phyloP scores from a whole-genome alignment of 2,329 filamentous ascomycete species.

The Neofusicoccum kwambonambiense region DNA sequence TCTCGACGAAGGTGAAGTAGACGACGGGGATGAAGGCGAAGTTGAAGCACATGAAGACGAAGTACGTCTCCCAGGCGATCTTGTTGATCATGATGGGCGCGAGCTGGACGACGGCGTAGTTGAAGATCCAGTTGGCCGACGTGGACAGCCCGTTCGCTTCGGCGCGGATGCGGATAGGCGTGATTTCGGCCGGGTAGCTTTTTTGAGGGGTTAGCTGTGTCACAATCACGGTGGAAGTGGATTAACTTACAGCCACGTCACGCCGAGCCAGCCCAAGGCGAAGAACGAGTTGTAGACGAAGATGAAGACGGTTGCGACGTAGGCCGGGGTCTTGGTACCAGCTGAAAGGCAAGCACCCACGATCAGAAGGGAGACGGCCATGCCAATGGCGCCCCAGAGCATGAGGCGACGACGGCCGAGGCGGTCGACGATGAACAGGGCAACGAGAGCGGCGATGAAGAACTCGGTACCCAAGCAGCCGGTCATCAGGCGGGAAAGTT shows the following conservation, averaged over 20 bases:
- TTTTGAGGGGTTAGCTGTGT: conserved; percentile 12
- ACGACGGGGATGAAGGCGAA: conserved; percentile 21
- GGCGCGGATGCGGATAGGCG: conserved; percentile 31
- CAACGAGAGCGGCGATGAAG: conserved; percentile 29
- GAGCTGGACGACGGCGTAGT: conserved; percentile 46
- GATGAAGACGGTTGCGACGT: conserved; percentile 50
- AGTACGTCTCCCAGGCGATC: conserved; percentile 18
- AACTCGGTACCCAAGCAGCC: conserved; percentile 30
- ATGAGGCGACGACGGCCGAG: conserved; percentile 32
- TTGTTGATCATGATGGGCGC: conserved; percentile 26
- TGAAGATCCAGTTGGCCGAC: conserved; percentile 39
- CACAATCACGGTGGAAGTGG: accelerated
- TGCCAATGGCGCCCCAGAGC: conserved; percentile 34
- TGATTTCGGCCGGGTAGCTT: conserved; percentile 53
- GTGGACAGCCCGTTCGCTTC: conserved; percentile 39
- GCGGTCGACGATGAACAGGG: conserved; percentile 29
- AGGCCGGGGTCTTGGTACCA: conserved; percentile 26
- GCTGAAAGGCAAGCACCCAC: conserved; percentile 20
- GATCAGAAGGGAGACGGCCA: conserved; percentile 32
- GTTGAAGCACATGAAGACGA: conserved; percentile 20
- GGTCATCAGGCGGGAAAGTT: conserved; percentile 32
- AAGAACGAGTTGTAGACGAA: conserved; percentile 58
- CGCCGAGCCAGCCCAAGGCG: conserved; percentile 50
- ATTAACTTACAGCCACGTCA: conserved; percentile 36
- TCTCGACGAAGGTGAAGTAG: conserved; percentile 24